A percentile compares a stretch with the other conserved stretches of the same genome.
phyloP scores from a whole-genome alignment of 2,329 filamentous ascomycete genomes.

The Ampelomyces quisqualis region DNA sequence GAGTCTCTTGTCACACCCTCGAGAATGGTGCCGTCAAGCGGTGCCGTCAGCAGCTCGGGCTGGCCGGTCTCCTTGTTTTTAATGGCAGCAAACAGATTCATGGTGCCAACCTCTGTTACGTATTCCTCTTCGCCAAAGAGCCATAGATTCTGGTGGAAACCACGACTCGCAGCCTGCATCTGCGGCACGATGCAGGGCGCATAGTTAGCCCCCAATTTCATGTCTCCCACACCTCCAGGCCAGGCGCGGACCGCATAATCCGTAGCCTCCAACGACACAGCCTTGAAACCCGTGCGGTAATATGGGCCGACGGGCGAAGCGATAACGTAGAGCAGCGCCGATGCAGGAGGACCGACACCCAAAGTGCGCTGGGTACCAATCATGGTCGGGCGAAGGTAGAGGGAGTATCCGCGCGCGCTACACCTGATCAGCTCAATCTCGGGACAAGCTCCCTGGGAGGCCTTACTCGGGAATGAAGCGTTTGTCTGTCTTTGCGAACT shows the following conservation, averaged over 20 bases:
- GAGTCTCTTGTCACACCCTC: constrained; percentile 94
- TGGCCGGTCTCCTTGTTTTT: constrained; percentile 83
- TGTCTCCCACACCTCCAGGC: constrained; percentile 96
- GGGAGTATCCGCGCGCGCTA: constrained; percentile 75
- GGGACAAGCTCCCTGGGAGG: constrained; percentile 4
- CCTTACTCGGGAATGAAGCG: constrained; percentile 81
- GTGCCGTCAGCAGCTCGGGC: constrained; percentile 92
- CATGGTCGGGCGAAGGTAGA: constrained; percentile 94
- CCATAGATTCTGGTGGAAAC: constrained; percentile 98
- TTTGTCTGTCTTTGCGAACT: constrained; percentile 77
- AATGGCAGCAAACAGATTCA: constrained; percentile 94
- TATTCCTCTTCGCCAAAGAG: constrained; percentile 94
- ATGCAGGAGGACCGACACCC: constrained; percentile 87
- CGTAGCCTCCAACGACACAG: constrained; percentile 90
- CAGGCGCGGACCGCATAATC: constrained; percentile 96
- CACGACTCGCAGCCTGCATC: constrained; percentile 82
- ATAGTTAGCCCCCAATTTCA: constrained; percentile 98
- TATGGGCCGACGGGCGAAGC: constrained; percentile 96
- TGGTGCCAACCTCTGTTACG: constrained; percentile 95
- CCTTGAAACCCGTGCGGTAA: constrained; percentile 98
- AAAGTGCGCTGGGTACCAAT: constrained; percentile 96
- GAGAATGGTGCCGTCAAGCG: constrained; percentile 92
- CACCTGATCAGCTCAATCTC: constrained; percentile 10
- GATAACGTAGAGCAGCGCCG: constrained; percentile 90
- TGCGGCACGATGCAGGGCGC: constrained; percentile 99